phyloP scores from a whole-genome alignment of 108 stramenopile species.

The Skeletonema grethae region DNA sequence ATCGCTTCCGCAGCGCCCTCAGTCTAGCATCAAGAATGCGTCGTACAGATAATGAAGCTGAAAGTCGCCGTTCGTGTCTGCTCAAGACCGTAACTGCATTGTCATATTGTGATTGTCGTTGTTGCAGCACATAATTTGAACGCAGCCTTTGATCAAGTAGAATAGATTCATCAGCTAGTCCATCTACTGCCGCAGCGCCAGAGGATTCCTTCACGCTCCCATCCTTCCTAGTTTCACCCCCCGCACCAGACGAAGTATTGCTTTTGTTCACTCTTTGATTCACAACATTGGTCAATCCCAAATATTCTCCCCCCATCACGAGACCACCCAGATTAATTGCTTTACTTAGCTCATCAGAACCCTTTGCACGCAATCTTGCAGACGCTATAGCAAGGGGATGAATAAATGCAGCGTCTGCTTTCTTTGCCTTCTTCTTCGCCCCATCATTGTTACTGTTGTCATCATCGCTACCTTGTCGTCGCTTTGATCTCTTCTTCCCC shows the following conservation, averaged over 20 bases:
- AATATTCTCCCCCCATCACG: constrained; percentile 69
- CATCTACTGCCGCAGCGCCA: constrained; percentile 11
- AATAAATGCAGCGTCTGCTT: constrained; percentile 33
- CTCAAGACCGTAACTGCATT: constrained; percentile 49
- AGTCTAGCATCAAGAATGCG: constrained; percentile 61
- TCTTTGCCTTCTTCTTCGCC: constrained; percentile 17
- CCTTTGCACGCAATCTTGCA: constrained; percentile 68
- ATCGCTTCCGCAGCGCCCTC: constrained; percentile 62
- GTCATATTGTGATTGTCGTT: constrained; percentile 64
- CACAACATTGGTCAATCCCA: constrained; percentile 75
- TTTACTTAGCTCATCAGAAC: constrained; percentile 77
- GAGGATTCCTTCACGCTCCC: constrained; percentile 9
- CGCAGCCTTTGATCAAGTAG: constrained; percentile 47
- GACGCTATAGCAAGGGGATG: constrained; percentile 82
- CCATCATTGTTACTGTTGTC: neutral
- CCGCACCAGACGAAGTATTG: constrained; percentile 12
- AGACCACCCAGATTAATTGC: constrained; percentile 79
- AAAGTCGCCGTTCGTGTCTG: constrained; percentile 58
- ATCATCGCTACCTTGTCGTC: neutral
- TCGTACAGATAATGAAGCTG: constrained; percentile 56
- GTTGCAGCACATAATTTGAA: constrained; percentile 57
- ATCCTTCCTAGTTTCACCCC: constrained; percentile 21
- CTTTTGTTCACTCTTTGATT: constrained; percentile 39
- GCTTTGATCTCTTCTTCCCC: constrained; percentile 5
- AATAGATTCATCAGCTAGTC: constrained; percentile 30